Evolutionary conservation across 2,329 filamentous ascomycete species (phyloP), one percentile per base, ranked within the genome.

Genomic region (Plenodomus lindquistii): DNA sequence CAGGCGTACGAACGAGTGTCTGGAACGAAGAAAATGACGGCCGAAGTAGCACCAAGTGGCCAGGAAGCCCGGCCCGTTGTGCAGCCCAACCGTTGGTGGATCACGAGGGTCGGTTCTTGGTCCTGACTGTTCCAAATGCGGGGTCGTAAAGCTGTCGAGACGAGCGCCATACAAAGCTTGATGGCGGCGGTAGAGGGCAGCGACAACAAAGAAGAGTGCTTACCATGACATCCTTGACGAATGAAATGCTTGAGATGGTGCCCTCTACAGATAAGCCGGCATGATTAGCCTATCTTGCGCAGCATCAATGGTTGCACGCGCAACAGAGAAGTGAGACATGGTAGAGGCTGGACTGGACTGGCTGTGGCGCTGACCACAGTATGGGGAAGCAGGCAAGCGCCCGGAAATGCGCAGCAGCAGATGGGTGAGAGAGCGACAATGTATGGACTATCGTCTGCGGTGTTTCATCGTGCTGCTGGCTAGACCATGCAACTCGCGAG

Each of bases 201-300:
- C 54, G 53, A 50, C 47, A 36, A 41, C 57, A 31, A 45, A 67
- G 48, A 59, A 16, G 18, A 19, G 15, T 18, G 35, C 35, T 82
- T 84, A 92, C 89, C 76, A 92, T 77, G 57, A 89, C 84, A 71
- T 91, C 86, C 75, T 89, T 89, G 73, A 92, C 89, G 73, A 92
- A 92, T 61, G 86, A 89, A 70, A 92, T 91, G 61, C 87, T 87
- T 72, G 88, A 91, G 55, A 92, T 85, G 41, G 89, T 92, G 55
- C 89, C 88, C 80, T 92, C 88, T 92, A 59, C 46, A 54, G 40
- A 39, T 43, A 60, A 57, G 50, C 55, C 48, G 34, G 48, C 48
- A 44, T 48, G 46, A 62, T 71, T 55, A 71, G 69, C 62, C 47
- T 46, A 44, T 36, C 40, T 42, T 54, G 42, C 35, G 42, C 40